These are phyloP conservation scores for Elongisporangium undulatum DNA, from an alignment of 352 stramenopile genomes.

Conservation along the genomic window DNA sequence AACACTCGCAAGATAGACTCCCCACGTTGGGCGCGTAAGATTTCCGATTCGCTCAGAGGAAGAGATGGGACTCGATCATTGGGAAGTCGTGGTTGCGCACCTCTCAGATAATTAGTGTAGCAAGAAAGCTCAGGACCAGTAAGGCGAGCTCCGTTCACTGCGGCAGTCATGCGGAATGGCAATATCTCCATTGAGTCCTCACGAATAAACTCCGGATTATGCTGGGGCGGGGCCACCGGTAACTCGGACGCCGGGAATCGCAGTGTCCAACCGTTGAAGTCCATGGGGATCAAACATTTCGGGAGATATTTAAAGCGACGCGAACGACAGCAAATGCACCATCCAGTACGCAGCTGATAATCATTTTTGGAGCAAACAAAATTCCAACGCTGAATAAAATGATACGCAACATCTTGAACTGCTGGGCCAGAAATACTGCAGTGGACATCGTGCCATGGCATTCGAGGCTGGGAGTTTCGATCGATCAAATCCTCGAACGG, in stretches of 20 bases:
- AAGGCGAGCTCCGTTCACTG: not conserved
- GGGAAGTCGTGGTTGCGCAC: not conserved
- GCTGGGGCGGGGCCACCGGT: conserved; percentile 5
- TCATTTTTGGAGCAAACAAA: conserved; percentile 88
- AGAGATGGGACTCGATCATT: conserved; percentile 2
- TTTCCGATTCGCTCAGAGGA: conserved; percentile 37
- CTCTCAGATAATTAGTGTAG: conserved; percentile 1
- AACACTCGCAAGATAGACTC: conserved; percentile 62
- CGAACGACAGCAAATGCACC: conserved; percentile 84
- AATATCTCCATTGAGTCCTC: conserved; percentile 32
- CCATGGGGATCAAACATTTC: conserved; percentile 84
- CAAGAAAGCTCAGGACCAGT: not conserved
- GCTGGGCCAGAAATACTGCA: conserved; percentile 76
- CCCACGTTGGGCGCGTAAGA: conserved; percentile 56
- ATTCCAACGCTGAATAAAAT: conserved; percentile 93
- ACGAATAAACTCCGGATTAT: conserved; percentile 6
- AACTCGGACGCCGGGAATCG: conserved; percentile 66
- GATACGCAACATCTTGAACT: conserved; percentile 82
- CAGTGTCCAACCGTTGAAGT: conserved; percentile 79
- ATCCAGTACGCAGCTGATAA: conserved; percentile 80
- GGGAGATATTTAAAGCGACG: conserved; percentile 80
- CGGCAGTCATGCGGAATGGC: conserved; percentile 20
- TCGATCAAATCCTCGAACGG: conserved; percentile 85
- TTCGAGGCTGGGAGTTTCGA: conserved; percentile 63
- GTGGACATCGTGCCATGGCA: conserved; percentile 90